phyloP scores from a whole-genome alignment of 495 filamentous ascomycete genomes.

The Talaromyces liani region DNA sequence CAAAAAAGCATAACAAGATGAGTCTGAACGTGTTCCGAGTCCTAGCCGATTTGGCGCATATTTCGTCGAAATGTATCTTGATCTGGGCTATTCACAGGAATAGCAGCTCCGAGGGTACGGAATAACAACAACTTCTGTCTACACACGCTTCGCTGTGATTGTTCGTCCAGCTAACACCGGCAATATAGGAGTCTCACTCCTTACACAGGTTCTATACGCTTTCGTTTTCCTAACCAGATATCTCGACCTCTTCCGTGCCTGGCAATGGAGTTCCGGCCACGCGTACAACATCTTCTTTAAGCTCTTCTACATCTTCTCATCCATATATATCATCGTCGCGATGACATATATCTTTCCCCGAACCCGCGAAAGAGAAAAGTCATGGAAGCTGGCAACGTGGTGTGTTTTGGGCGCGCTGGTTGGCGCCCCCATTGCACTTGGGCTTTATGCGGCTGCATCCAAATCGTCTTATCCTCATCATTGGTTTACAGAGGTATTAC shows the following conservation, averaged over 20 bases:
- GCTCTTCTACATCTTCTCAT: conserved; percentile 76
- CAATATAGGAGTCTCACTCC: conserved; percentile 72
- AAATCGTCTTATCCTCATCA: conserved; percentile 17
- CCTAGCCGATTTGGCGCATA: conserved; percentile 69
- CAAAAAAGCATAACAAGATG: background rate
- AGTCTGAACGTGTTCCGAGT: conserved; percentile 8
- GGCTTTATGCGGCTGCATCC: background rate
- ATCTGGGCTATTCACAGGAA: conserved; percentile 89
- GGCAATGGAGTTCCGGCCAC: conserved; percentile 22
- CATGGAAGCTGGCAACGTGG: conserved; percentile 75
- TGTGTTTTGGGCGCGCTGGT: conserved; percentile 52
- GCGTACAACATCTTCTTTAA: conserved; percentile 74
- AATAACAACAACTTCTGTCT: background rate
- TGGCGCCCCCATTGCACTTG: conserved; percentile 48
- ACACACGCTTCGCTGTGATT: background rate
- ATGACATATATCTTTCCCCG: conserved; percentile 85
- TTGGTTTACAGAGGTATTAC: conserved; percentile 50
- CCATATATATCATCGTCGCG: conserved; percentile 78
- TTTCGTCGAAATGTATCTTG: conserved; percentile 77
- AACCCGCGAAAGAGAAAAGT: conserved; percentile 80
- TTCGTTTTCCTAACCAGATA: conserved; percentile 83
- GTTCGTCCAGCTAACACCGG: background rate
- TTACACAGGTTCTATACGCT: conserved; percentile 85
- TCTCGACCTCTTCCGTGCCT: conserved; percentile 61
- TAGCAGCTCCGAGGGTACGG: conserved; percentile 73